Base-by-base conservation (phyloP, 2,329 filamentous ascomycete genomes). In the Eurotiales sp. region DNA sequence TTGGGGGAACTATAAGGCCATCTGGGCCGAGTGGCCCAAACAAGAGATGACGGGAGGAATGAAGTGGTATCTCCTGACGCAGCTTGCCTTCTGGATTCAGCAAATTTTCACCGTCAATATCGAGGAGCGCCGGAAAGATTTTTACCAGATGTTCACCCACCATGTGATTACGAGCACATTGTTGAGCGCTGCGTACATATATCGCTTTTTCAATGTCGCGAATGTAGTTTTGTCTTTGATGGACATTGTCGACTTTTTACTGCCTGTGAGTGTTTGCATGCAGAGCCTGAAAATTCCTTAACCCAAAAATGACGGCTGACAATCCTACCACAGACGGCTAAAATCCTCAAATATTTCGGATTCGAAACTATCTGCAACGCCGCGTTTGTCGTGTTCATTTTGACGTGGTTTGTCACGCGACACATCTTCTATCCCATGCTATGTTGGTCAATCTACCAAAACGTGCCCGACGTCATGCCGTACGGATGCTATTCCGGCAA, bases 81-180 rank as follows among this genome's bases (percentile, higher is more conserved):
- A 97, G 68, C 87, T 91, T 72, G 85, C 87, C 21, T 97, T 96
- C 70, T 96, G 90, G 87, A 71, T 96, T 43, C 92, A 97, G 73
- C 91, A 96, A 72, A 87, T 97, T 58, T 77, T 96, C 27, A 89
- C 96, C 52, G 89, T 97, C 67, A 87, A 96, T 71, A 90, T 97
- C 54, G 93, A 99, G 72, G 88, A 95, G 72, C 84, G 87, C 58
- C 83, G 93, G 63, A 97, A 97, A 74, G 93, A 99, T 63, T 87
- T 96, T 71, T 87, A 84, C 75, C 92, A 97, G 71, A 97, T 97
- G 93, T 84, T 97, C 59, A 86, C 84, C 15, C 93, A 97, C 70
- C 93, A 99, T 73, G 82, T 96, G 65, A 84, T 97, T 66, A 99
- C 93, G 17, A 88, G 85, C 63, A 76, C 78, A 4, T 82, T 99